Conservation (phyloP, 768 basidiomycete genomes). For the Leccinum olivaceopallidum region DNA sequence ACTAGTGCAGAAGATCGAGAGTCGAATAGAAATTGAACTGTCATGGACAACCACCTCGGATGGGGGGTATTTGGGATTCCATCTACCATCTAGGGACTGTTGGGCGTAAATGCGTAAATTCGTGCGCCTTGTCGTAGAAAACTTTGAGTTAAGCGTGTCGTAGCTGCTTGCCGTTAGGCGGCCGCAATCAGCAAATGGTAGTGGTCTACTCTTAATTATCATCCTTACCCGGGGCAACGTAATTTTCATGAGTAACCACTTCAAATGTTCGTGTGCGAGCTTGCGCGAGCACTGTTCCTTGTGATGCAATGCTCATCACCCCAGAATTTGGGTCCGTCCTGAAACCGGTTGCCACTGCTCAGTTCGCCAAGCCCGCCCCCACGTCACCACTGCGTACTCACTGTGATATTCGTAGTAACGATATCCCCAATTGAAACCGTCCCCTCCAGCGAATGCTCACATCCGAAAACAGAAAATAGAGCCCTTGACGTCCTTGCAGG, state of each 20-base stretch:
- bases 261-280: conserved; percentile 78
- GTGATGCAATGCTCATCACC: conserved; percentile 49
- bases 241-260: conserved; percentile 69
- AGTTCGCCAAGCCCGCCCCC: conserved; percentile 9
- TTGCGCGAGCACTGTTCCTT: conserved; percentile 68
- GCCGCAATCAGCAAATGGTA: conserved; percentile 16
- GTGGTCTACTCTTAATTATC: conserved; percentile 19
- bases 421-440: conserved; percentile 71
- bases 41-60: conserved; percentile 16
- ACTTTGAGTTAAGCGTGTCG: conserved; percentile 55
- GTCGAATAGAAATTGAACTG: conserved; percentile 14
- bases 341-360: conserved; percentile 20
- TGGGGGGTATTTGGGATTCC: conserved; percentile 4
- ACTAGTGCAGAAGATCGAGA: conserved; percentile 31
- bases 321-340: conserved; percentile 51
- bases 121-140: conserved; percentile 59
- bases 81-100: conserved; percentile 34
- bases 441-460: conserved; percentile 83
- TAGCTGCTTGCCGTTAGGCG: conserved; percentile 33
- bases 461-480: conserved; percentile 90
- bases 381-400: conserved; percentile 40
- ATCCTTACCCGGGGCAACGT: conserved; percentile 75
- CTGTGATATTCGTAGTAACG: conserved; percentile 74
- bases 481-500: conserved; percentile 74
- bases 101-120: conserved; percentile 52